Base-by-base conservation (phyloP, 805 yeast genomes). In the Wickerhamiella vanderwaltii region DNA sequence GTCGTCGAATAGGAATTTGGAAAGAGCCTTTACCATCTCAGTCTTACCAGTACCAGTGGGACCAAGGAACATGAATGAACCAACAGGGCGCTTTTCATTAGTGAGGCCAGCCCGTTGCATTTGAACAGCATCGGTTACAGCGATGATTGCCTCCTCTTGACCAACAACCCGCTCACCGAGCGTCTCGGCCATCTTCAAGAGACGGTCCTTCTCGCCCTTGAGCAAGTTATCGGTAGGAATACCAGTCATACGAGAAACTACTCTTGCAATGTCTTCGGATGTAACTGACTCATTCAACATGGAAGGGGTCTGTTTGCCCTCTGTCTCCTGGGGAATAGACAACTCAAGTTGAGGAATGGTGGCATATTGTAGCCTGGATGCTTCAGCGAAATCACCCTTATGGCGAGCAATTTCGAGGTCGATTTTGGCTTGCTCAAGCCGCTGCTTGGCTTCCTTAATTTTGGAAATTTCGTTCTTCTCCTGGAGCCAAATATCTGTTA, bases 1-100 rank as follows among this genome's bases (percentile, higher is more conserved):
- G 59, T 88, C 88, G 55, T 86, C 91, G 62, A 91, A 91, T 52
- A 88, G 62, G 53, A 91, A 91, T 52, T 85, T 86, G 2, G 97
- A 95, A 44, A 88, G 69, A 0, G 93, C 78, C 60, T 91, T 88
- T 6, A 96, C 87, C 40, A 91, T 69, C 60, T 91, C 97, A 0
- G 98, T 91, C 62, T 88, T 88, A 64, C 98, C 98, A 0, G 97
- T 88, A 64, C 98, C 98, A 0, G 98, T 91, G 41, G 98, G 97
- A 17, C 98, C 98, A 50, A 91, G 67, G 62, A 91, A 91, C 80
- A 88, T 79, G 61, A 91, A 91, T 43, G 94, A 81, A 1, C 96
- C 97, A 53, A 88, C 87, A 5, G 98, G 98, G 47, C 96, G 73
- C 61, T 82, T 82, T 48, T 86, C 95, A 59, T 83, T 81, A 7